Conservation (phyloP, 1,139 yeast species). For the Torulaspora pretoriensis region DNA sequence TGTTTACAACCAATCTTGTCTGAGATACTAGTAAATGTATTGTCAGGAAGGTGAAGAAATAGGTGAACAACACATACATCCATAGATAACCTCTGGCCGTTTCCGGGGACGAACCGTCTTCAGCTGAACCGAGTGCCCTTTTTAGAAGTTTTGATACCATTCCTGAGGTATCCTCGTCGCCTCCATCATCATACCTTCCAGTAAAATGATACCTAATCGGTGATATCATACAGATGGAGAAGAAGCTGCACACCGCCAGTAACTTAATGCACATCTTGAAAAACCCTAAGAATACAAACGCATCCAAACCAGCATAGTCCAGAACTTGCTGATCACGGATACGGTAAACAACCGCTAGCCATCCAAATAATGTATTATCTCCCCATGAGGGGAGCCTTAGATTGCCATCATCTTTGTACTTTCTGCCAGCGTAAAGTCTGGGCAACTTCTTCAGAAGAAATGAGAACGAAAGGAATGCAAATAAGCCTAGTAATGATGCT, state of each 20-base stretch:
- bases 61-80: slow-evolving; percentile 85
- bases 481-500: slow-evolving; percentile 58
- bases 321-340: slow-evolving; percentile 73
- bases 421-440: slow-evolving; percentile 61
- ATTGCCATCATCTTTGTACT: slow-evolving; percentile 35
- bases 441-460: slow-evolving; percentile 63
- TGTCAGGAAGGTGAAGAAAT: slow-evolving; percentile 70
- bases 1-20: slow-evolving; percentile 65
- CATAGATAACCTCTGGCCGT: slow-evolving; percentile 43
- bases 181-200: slow-evolving; percentile 52
- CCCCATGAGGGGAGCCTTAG: slow-evolving; percentile 43
- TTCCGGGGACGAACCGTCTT: slow-evolving; percentile 23
- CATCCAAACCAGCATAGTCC: slow-evolving; percentile 90
- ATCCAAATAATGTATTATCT: slow-evolving; percentile 60
- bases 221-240: slow-evolving; percentile 58
- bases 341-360: slow-evolving; percentile 64
- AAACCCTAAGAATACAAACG: slow-evolving; percentile 75
- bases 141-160: slow-evolving; percentile 6
- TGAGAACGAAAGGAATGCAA: slow-evolving; percentile 63
- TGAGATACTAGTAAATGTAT: slow-evolving; percentile 59
- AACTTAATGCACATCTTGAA: slow-evolving; percentile 69
- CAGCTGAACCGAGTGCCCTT: slow-evolving; percentile 9
- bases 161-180: slow-evolving; percentile 23
- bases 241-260: slow-evolving; percentile 48
- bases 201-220: slow-evolving; percentile 68